A percentile compares a stretch with the other conserved stretches of the same genome.
Evolutionary conservation across 139 green algal species (phyloP).

Genomic region (Chlamydomonas schloesseri): DNA sequence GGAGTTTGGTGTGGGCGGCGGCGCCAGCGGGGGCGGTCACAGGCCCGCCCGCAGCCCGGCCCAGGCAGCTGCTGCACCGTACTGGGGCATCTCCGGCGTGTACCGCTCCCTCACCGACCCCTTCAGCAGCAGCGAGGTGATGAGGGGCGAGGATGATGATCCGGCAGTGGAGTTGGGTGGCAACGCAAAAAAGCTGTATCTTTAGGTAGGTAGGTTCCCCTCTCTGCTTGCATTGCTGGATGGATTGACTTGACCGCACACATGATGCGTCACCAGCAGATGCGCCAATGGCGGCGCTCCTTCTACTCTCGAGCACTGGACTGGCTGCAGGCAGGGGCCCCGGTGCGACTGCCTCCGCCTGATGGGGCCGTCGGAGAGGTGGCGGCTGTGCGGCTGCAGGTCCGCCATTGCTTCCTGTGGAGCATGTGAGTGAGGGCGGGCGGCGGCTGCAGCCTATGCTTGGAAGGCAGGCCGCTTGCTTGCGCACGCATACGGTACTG

Average conservation of each 20-base stretch:
- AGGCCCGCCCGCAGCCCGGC: background rate
- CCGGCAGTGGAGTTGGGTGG: no score
- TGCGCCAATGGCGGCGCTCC: background rate
- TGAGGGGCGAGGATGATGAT: background rate
- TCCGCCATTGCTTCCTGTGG: conserved; percentile 23
- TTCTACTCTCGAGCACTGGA: conserved; percentile 7
- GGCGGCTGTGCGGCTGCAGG: background rate
- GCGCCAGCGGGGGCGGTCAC: background rate
- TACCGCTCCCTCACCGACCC: background rate
- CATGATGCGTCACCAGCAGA: no score
- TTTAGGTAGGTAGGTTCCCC: no score
- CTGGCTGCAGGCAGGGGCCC: background rate
- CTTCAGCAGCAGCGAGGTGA: background rate
- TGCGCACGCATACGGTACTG: no score
- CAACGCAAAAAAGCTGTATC: no score
- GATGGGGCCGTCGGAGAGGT: no score
- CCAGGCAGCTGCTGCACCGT: background rate
- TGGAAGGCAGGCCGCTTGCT: no score
- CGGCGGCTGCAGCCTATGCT: no score
- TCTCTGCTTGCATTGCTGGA: no score
- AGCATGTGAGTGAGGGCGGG: conserved; percentile 6
- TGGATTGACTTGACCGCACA: no score
- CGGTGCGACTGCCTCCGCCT: no score
- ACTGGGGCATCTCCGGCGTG: background rate
- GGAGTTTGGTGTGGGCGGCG: conserved; percentile 41